Evolutionary conservation across 75 land plant species (phyloP).

Genomic region (Cryptomeria japonica): DNA sequence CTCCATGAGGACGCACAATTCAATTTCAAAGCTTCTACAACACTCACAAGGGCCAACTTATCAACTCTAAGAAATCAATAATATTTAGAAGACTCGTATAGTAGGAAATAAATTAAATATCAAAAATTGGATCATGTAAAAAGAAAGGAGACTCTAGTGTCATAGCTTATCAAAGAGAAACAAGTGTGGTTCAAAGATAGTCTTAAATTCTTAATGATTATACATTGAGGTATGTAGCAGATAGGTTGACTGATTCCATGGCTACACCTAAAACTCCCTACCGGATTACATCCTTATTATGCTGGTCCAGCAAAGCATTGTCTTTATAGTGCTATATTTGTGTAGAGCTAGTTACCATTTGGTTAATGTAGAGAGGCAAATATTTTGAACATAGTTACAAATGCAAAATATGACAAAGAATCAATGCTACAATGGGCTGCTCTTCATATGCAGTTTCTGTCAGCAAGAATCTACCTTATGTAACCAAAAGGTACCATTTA

Average conservation of each 20-base stretch:
- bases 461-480: background rate
- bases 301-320: background rate
- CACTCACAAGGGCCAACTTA: background rate
- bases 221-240: background rate
- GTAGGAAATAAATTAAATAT: background rate
- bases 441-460: background rate
- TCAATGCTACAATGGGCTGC: background rate
- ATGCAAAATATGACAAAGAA: background rate
- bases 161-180: background rate
- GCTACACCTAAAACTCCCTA: background rate
- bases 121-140: background rate
- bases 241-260: background rate
- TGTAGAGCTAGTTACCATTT: background rate
- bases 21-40: background rate
- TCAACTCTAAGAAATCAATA: background rate
- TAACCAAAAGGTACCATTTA: background rate
- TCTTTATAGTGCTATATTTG: background rate
- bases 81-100: background rate
- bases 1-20: background rate
- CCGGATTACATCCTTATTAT: background rate
- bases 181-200: background rate
- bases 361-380: background rate
- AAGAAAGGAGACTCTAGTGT: background rate
- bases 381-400: background rate
- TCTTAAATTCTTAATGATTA: background rate